Conservation (phyloP, 2,329 filamentous ascomycete genomes). For the Tolypocladium tundrense region DNA sequence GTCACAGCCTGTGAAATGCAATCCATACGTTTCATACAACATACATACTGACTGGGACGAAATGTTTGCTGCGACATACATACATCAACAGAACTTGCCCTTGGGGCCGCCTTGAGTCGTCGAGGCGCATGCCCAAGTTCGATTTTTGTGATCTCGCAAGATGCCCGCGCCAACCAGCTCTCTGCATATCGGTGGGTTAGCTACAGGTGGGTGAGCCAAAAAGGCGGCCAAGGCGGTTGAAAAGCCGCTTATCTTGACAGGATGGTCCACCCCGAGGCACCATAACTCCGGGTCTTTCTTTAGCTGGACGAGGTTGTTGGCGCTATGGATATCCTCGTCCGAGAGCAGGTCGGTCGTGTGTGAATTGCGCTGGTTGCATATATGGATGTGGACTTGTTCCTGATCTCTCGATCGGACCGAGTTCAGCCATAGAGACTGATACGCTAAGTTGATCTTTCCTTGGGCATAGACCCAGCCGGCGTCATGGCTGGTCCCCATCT, state of each 20-base stretch:
- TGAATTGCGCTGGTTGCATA: slow-evolving; percentile 2
- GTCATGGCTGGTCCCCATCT: slow-evolving; percentile 3
- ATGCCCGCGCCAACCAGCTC: slow-evolving; percentile 8
- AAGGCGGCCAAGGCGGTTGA: not conserved
- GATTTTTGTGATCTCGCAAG: slow-evolving; percentile 3
- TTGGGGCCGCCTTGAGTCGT: slow-evolving; percentile 3
- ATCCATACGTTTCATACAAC: no score
- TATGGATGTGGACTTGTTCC: slow-evolving; percentile 9
- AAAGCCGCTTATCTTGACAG: not conserved
- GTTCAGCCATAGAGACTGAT: slow-evolving; percentile 4
- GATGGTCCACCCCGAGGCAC: not conserved
- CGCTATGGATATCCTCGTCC: not conserved
- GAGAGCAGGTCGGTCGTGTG: slow-evolving; percentile 1
- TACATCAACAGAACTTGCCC: slow-evolving; percentile 2
- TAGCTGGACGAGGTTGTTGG: not conserved
- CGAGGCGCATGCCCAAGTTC: slow-evolving; percentile 9
- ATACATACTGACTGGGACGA: no score
- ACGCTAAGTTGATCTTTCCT: not conserved
- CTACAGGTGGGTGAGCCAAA: not conserved
- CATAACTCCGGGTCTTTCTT: slow-evolving; percentile 1
- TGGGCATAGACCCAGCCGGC: slow-evolving; percentile 6
- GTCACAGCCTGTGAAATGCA: no score
- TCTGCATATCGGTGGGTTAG: not conserved
- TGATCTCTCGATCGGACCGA: slow-evolving; percentile 5
- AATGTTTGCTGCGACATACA: no score